Percentiles rank a stretch among this genome's conserved stretches.
These are phyloP conservation scores for Clarireedia paspali DNA, from an alignment of 2,329 filamentous ascomycete genomes.

Conservation along the genomic window DNA sequence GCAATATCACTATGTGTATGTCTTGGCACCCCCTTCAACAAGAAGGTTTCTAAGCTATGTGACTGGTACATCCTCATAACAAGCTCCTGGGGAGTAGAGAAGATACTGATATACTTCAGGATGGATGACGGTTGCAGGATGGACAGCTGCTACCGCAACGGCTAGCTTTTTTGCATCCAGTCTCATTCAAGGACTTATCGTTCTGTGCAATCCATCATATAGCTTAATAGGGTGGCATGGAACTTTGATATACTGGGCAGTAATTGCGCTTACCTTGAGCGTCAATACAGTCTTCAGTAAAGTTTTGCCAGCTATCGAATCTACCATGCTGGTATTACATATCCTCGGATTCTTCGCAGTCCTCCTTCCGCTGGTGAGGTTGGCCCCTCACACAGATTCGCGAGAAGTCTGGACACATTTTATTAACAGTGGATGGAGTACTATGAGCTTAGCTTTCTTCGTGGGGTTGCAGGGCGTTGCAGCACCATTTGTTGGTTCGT, in stretches of 20 bases:
- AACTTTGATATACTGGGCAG: conserved; percentile 34
- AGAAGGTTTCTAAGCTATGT: conserved; percentile 49
- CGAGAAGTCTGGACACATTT: not conserved
- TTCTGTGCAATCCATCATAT: conserved; percentile 29
- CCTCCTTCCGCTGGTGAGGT: not conserved
- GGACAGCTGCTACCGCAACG: conserved; percentile 67
- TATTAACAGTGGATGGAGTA: not conserved
- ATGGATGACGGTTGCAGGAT: conserved; percentile 56
- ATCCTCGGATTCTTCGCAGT: not conserved
- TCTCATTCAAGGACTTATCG: conserved; percentile 39
- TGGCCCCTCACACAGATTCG: conserved; percentile 11
- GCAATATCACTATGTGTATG: conserved; percentile 52
- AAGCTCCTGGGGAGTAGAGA: not conserved
- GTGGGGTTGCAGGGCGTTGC: not conserved
- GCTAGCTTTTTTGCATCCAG: conserved; percentile 43
- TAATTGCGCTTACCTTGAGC: conserved; percentile 15
- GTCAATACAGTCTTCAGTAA: not conserved
- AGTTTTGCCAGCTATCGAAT: not conserved
- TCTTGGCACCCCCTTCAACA: conserved; percentile 40
- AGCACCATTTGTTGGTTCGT: no score
- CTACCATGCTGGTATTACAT: not conserved
- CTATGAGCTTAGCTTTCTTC: not conserved
- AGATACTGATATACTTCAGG: conserved; percentile 13
- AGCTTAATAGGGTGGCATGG: conserved; percentile 32
- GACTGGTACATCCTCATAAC: conserved; percentile 27